Conservation (phyloP, 306 rosid species). For the Cotoneaster glaucophyllus region DNA sequence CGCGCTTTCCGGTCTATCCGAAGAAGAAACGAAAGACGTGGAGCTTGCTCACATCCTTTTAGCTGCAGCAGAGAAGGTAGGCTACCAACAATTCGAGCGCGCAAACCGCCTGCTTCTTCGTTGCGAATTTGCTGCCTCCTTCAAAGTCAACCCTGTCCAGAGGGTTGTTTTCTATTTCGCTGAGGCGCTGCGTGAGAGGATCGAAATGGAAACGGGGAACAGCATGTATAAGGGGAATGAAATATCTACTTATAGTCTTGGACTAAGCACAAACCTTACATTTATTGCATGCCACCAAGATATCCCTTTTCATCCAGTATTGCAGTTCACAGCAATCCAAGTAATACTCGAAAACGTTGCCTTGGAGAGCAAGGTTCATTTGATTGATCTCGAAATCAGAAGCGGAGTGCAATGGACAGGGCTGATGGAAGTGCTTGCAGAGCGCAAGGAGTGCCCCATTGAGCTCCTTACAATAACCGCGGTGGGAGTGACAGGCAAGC, state of each 20-base stretch:
- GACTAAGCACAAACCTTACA: background rate
- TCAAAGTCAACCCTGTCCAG: conserved; percentile 30
- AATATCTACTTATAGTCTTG: background rate
- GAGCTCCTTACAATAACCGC: conserved; percentile 50
- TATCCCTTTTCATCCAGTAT: conserved; percentile 47
- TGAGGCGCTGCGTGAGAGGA: conserved; percentile 53
- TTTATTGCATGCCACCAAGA: conserved; percentile 27
- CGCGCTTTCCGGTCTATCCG: conserved; percentile 33
- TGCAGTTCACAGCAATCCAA: conserved; percentile 51
- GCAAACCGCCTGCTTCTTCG: conserved; percentile 51
- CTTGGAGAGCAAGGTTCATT: conserved; percentile 38
- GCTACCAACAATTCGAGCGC: conserved; percentile 49
- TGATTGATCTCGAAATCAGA: conserved; percentile 49
- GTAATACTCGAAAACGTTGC: conserved; percentile 52
- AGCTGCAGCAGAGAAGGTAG: conserved; percentile 65
- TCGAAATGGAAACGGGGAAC: conserved; percentile 42
- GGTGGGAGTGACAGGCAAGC: conserved; percentile 24
- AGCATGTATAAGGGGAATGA: background rate
- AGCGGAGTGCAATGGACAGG: conserved; percentile 52
- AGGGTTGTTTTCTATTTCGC: conserved; percentile 47
- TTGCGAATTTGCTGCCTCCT: conserved; percentile 43
- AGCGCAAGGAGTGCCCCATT: conserved; percentile 27
- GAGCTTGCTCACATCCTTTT: conserved; percentile 67
- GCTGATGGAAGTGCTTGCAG: conserved; percentile 57
- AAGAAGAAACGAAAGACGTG: conserved; percentile 51